These are phyloP conservation scores for Diaporthe sp. DNA, from an alignment of 2,329 filamentous ascomycete genomes.

Conservation along the genomic window DNA sequence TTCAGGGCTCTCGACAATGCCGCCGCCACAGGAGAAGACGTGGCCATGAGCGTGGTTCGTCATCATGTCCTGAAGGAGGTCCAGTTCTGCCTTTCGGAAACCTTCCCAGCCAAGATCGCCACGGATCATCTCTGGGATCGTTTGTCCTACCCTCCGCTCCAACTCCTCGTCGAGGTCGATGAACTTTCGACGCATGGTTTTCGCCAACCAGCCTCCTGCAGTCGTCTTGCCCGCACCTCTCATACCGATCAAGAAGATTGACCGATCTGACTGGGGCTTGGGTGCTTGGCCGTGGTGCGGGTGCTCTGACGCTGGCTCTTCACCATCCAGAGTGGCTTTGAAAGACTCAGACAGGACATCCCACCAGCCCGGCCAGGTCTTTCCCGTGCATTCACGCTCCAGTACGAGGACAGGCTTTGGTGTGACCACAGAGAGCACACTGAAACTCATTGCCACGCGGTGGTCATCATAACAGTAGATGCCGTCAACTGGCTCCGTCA, in stretches of 20 bases:
- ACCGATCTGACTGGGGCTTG: conserved; percentile 63
- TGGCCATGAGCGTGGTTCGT: conserved; percentile 81
- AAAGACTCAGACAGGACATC: conserved; percentile 87
- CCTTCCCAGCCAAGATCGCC: conserved; percentile 83
- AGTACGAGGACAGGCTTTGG: conserved; percentile 82
- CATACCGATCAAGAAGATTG: conserved; percentile 97
- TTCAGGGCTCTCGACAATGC: conserved; percentile 88
- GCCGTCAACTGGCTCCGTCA: conserved; percentile 72
- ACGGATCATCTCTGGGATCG: conserved; percentile 89
- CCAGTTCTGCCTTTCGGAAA: conserved; percentile 85
- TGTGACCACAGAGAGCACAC: conserved; percentile 82
- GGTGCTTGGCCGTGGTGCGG: conserved; percentile 49
- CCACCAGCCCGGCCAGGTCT: conserved; percentile 99
- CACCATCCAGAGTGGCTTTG: conserved; percentile 81
- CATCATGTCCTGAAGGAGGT: conserved; percentile 80
- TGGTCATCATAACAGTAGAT: conserved; percentile 98
- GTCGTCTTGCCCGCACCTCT: conserved; percentile 97
- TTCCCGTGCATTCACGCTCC: conserved; percentile 93
- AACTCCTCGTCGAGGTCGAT: conserved; percentile 91
- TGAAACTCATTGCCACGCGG: conserved; percentile 98
- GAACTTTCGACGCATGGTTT: conserved; percentile 81
- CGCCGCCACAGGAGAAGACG: conserved; percentile 94
- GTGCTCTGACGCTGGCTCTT: conserved; percentile 64
- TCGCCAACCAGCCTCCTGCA: conserved; percentile 86
- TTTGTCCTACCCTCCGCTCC: conserved; percentile 79